phyloP scores from a whole-genome alignment of 2,329 filamentous ascomycete species.

The Gnomoniopsis smithogilvyi region DNA sequence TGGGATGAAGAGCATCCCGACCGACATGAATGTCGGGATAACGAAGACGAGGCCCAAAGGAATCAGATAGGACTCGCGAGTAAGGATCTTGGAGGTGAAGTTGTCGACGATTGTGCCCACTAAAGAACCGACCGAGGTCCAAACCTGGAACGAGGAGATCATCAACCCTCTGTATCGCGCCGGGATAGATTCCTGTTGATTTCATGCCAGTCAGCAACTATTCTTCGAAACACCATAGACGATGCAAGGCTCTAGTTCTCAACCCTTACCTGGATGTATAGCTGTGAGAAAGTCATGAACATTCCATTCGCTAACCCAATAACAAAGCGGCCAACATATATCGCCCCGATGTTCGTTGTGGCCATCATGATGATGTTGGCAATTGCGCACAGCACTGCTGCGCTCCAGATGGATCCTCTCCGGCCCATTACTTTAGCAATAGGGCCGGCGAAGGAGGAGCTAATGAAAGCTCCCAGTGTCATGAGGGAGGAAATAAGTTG shows the following conservation, averaged over 20 bases:
- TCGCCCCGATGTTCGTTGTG: conserved; percentile 46
- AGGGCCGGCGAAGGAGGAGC: conserved; percentile 38
- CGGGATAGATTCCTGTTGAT: conserved; percentile 27
- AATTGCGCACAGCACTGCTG: conserved; percentile 45
- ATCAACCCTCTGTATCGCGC: conserved; percentile 41
- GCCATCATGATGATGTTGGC: conserved; percentile 58
- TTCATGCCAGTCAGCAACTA: background rate
- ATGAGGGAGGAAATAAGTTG: conserved; percentile 47
- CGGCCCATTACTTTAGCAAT: conserved; percentile 31
- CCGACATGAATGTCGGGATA: conserved; percentile 32
- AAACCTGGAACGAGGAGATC: conserved; percentile 41
- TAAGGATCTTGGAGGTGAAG: conserved; percentile 35
- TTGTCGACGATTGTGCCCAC: conserved; percentile 50
- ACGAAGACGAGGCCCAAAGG: conserved; percentile 39
- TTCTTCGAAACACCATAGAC: background rate
- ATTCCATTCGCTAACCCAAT: conserved; percentile 56
- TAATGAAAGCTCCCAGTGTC: conserved; percentile 44
- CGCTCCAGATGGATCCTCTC: conserved; percentile 38
- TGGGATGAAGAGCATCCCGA: conserved; percentile 36
- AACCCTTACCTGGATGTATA: conserved; percentile 29
- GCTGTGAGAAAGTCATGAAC: conserved; percentile 50
- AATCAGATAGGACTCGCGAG: conserved; percentile 36
- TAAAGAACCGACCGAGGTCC: conserved; percentile 38
- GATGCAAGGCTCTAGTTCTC: no score
- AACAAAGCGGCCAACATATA: conserved; percentile 52